Evolutionary conservation across 176 grass and related monocot genomes (phyloP).

Genomic region (Thinopyrum elongatum): DNA sequence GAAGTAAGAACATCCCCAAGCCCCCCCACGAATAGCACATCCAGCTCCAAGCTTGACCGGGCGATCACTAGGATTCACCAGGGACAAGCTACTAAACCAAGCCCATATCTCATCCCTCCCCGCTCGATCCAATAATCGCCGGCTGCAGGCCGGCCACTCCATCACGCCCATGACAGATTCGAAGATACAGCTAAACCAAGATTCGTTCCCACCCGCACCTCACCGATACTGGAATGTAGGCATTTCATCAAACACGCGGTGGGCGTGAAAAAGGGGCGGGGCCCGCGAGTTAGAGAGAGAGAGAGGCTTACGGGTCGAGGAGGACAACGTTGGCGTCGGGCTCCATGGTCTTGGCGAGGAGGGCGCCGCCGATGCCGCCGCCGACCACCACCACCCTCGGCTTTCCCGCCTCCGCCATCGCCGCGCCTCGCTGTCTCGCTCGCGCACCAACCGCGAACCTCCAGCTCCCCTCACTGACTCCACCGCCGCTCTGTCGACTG

Average conservation of each 20-base stretch:
- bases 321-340: slow-evolving; percentile 60
- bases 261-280: background rate
- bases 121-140: background rate
- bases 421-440: slow-evolving; percentile 21
- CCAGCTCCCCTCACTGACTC: background rate
- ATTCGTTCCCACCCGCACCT: background rate
- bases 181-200: background rate
- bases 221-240: background rate
- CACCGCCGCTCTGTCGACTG: background rate
- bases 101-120: background rate
- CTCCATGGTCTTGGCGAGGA: slow-evolving; percentile 68
- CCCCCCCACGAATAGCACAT: background rate
- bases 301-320: slow-evolving; percentile 56
- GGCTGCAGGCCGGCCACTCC: no score
- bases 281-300: background rate
- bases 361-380: slow-evolving; percentile 62
- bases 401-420: slow-evolving; percentile 20
- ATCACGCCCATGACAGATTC: background rate
- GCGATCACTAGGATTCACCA: background rate
- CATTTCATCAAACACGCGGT: slow-evolving; percentile 14
- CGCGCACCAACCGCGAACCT: background rate
- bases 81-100: background rate
- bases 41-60: background rate
- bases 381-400: slow-evolving; percentile 64
- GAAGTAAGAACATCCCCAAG: background rate